Evolutionary conservation across 345 rosid species (phyloP).

Genomic region (Citrus trifoliata): DNA sequence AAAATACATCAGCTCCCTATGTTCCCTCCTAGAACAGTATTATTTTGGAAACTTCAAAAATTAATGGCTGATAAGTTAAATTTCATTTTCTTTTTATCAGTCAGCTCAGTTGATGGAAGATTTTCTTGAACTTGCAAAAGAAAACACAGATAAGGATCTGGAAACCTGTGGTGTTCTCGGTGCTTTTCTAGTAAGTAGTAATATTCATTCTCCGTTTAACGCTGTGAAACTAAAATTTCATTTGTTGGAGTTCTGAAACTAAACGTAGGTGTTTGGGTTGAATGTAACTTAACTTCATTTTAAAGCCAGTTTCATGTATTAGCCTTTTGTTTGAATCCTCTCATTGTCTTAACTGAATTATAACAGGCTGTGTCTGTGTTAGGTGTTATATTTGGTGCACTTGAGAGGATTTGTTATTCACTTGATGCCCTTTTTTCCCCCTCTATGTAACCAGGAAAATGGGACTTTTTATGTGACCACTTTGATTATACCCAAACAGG

Average conservation of each 20-base stretch:
- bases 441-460: slow-evolving; percentile 45
- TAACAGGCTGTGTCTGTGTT: not conserved
- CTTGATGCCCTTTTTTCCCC: not conserved
- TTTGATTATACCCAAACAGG: slow-evolving; percentile 90
- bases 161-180: slow-evolving; percentile 92
- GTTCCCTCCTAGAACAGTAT: not conserved
- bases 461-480: slow-evolving; percentile 77
- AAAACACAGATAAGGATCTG: slow-evolving; percentile 79
- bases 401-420: not conserved
- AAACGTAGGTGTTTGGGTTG: not conserved
- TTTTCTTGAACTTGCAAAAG: slow-evolving; percentile 81
- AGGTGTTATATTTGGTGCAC: not conserved
- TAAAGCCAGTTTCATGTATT: not conserved
- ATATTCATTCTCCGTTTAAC: slow-evolving; percentile 21
- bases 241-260: not conserved
- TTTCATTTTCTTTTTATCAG: slow-evolving; percentile 23
- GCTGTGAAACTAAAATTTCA: not conserved
- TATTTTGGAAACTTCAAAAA: not conserved
- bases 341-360: not conserved
- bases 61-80: slow-evolving; percentile 7
- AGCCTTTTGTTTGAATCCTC: not conserved
- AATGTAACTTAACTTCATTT: not conserved
- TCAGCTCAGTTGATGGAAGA: slow-evolving; percentile 73
- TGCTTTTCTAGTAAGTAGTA: slow-evolving; percentile 86
- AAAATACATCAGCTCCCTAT: not conserved